Evolutionary conservation across 768 basidiomycete genomes (phyloP).

Genomic region (Trichaptum fuscoviolaceum): DNA sequence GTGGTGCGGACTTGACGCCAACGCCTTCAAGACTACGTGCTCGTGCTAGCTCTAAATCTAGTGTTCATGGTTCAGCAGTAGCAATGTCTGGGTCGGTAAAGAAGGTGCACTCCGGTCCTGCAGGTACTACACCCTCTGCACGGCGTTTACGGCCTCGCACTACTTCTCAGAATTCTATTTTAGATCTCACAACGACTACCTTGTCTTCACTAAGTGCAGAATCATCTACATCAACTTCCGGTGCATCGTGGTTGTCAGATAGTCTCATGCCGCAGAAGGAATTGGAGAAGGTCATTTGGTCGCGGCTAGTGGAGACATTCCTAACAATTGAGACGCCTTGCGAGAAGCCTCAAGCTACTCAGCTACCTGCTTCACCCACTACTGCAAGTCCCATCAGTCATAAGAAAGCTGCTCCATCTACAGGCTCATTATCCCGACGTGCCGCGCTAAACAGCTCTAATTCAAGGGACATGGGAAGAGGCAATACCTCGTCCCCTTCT

Average conservation of each 20-base stretch:
- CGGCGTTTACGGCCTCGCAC: conserved; percentile 4
- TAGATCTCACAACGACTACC: background rate
- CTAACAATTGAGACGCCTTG: conserved; percentile 40
- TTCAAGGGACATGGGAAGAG: background rate
- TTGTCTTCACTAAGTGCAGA: background rate
- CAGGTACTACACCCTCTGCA: background rate
- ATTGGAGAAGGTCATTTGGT: conserved; percentile 64
- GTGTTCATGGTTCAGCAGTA: conserved; percentile 26
- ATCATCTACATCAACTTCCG: background rate
- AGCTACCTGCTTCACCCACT: conserved; percentile 4
- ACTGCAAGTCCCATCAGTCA: background rate
- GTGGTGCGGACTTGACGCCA: conserved; percentile 23
- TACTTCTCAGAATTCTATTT: background rate
- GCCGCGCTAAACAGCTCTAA: background rate
- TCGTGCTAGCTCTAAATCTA: conserved; percentile 42
- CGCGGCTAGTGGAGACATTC: conserved; percentile 76
- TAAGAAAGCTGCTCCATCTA: background rate
- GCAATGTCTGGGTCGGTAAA: conserved; percentile 9
- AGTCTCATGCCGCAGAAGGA: conserved; percentile 51
- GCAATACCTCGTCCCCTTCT: background rate
- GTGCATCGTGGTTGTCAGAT: background rate
- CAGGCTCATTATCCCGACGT: background rate
- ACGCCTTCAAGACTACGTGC: conserved; percentile 31
- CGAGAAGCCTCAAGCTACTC: conserved; percentile 2
- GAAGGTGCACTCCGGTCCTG: background rate